Conservation (phyloP, 345 rosid species). For the Trapa incisa region DNA sequence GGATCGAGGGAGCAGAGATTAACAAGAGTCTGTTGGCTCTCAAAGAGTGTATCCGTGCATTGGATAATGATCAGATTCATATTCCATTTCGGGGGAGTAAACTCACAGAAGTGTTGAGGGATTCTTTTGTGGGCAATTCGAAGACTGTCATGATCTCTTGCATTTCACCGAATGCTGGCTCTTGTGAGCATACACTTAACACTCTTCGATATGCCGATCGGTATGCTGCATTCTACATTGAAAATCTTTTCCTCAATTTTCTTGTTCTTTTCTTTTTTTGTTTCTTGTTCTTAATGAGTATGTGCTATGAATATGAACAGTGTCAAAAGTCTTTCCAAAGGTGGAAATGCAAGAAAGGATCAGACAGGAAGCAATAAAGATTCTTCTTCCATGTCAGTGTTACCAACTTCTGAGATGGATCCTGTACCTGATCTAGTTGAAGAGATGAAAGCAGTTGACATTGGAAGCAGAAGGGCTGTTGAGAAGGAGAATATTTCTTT, state of each 20-base stretch:
- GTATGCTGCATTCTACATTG: slow-evolving; percentile 24
- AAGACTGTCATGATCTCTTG: slow-evolving; percentile 95
- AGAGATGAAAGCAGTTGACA: slow-evolving; percentile 40
- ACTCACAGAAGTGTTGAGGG: slow-evolving; percentile 94
- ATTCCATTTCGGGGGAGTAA: slow-evolving; percentile 95
- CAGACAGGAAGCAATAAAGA: slow-evolving; percentile 48
- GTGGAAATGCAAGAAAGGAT: slow-evolving; percentile 74
- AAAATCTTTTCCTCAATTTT: background rate
- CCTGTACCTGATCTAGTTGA: slow-evolving; percentile 42
- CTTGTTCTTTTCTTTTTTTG: background rate
- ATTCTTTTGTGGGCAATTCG: slow-evolving; percentile 91
- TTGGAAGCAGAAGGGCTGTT: slow-evolving; percentile 43
- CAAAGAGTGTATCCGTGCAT: slow-evolving; percentile 92
- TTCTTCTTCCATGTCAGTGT: slow-evolving; percentile 32
- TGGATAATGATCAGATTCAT: slow-evolving; percentile 92
- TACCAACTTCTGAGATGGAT: slow-evolving; percentile 29
- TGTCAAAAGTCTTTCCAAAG: slow-evolving; percentile 91
- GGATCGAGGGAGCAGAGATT: slow-evolving; percentile 93
- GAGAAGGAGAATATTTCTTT: slow-evolving; percentile 47
- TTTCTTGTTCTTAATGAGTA: background rate
- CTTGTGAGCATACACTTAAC: slow-evolving; percentile 89
- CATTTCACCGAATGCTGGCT: slow-evolving; percentile 93
- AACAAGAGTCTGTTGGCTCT: slow-evolving; percentile 95
- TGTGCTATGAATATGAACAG: slow-evolving; percentile 25
- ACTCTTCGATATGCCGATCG: slow-evolving; percentile 94